A percentile compares a stretch with the other conserved stretches of the same genome.
Evolutionary conservation across 805 yeast genomes (phyloP).

Genomic region (Osmozyma mogii): DNA sequence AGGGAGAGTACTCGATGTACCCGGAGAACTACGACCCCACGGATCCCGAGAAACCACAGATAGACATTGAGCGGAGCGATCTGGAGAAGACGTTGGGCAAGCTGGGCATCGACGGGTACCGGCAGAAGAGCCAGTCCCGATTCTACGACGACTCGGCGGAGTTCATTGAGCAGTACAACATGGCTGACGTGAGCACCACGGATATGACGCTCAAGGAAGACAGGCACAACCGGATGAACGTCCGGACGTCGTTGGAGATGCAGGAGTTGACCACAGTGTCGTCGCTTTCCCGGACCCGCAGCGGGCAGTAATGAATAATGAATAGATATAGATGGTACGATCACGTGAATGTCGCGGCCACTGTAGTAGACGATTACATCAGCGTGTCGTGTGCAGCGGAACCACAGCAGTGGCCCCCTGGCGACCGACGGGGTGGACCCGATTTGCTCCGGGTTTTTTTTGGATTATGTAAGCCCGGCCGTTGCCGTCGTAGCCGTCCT

Average conservation of each 20-base stretch:
- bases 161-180: constrained; percentile 13
- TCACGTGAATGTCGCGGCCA: too few relatives aligned
- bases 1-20: constrained; percentile 61
- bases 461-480: too few relatives aligned
- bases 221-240: constrained; percentile 11
- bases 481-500: too few relatives aligned
- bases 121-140: constrained; percentile 2
- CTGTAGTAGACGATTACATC: too few relatives aligned
- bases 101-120: not conserved
- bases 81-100: constrained; percentile 2
- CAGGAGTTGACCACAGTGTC: constrained; percentile 29
- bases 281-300: too few relatives aligned
- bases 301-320: too few relatives aligned
- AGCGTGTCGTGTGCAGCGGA: too few relatives aligned
- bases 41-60: constrained; percentile 55
- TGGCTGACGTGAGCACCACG: constrained; percentile 2
- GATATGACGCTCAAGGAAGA: constrained; percentile 4
- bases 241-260: constrained; percentile 31
- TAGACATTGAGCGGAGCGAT: constrained; percentile 34
- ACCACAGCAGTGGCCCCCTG: too few relatives aligned
- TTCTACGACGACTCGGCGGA: constrained; percentile 6
- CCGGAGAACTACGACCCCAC: constrained; percentile 73
- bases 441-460: too few relatives aligned
- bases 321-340: too few relatives aligned
- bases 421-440: too few relatives aligned